Percentiles rank a stretch among this genome's conserved stretches.
Evolutionary conservation across 139 green algal genomes (phyloP).

Genomic region (Picochlorum sp.): DNA sequence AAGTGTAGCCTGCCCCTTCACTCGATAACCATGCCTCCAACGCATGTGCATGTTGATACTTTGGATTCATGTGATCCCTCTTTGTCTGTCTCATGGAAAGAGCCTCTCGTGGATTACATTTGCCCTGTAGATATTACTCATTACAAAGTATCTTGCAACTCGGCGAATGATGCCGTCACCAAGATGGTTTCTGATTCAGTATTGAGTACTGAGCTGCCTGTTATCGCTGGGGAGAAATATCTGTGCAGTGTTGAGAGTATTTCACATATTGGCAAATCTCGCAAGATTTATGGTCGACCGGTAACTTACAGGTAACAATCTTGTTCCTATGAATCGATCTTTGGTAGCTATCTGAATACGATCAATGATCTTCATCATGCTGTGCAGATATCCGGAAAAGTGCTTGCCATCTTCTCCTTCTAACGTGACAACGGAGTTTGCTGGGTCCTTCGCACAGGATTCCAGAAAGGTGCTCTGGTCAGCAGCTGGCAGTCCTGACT

Average conservation of each 20-base stretch:
- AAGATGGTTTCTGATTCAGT: background rate
- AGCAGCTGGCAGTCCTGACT: background rate
- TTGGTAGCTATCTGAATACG: too few species aligned
- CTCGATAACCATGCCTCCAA: background rate
- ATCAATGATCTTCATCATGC: too few species aligned
- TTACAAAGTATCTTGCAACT: background rate
- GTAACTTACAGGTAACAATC: background rate
- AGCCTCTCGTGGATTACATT: background rate
- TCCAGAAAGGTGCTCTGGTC: background rate
- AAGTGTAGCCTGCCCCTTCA: background rate
- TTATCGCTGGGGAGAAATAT: background rate
- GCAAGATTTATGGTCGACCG: background rate
- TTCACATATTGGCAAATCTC: background rate
- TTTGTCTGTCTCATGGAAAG: background rate
- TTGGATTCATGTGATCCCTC: background rate
- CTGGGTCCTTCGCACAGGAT: background rate
- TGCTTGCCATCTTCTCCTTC: background rate
- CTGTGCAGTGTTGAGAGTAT: background rate
- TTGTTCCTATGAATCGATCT: too few species aligned
- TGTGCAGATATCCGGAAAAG: background rate
- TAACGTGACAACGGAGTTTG: background rate
- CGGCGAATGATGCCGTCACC: background rate
- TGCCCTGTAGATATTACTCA: background rate
- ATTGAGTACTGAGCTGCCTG: background rate
- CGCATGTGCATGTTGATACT: background rate